Percentiles rank a stretch among this genome's conserved stretches.
Evolutionary conservation across 129 eudicot genomes (phyloP).

Genomic region (Flaveria robusta): DNA sequence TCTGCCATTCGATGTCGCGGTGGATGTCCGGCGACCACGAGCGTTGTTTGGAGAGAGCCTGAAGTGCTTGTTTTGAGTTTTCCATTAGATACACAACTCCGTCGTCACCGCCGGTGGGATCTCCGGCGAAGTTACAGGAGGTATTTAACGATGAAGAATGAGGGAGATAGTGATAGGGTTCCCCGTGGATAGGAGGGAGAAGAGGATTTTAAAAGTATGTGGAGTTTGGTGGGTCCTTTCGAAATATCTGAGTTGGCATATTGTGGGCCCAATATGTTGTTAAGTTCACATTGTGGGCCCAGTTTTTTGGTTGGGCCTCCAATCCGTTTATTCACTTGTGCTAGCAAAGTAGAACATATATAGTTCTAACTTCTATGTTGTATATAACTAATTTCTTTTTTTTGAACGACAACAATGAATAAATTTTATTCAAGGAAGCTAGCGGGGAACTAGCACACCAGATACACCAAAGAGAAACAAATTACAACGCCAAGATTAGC

Average conservation of each 20-base stretch:
- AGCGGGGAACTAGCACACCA: no score
- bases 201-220: conserved; percentile 28
- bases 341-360: no score
- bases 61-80: conserved; percentile 21
- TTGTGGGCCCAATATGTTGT: background rate
- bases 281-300: no score
- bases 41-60: conserved; percentile 40
- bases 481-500: no score
- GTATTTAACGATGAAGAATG: background rate
- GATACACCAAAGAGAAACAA: no score
- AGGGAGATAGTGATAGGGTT: conserved; percentile 16
- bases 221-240: background rate
- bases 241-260: background rate
- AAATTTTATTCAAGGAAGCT: no score
- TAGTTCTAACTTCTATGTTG: no score
- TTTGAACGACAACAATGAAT: no score
- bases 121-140: background rate
- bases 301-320: no score
- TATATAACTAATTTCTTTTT: no score
- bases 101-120: conserved; percentile 27
- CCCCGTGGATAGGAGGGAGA: conserved; percentile 9
- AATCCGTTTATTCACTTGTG: no score
- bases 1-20: conserved; percentile 61
- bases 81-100: background rate
- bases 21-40: conserved; percentile 68